Base-by-base conservation (phyloP, 495 filamentous ascomycete genomes). In the Tuber borchii region DNA sequence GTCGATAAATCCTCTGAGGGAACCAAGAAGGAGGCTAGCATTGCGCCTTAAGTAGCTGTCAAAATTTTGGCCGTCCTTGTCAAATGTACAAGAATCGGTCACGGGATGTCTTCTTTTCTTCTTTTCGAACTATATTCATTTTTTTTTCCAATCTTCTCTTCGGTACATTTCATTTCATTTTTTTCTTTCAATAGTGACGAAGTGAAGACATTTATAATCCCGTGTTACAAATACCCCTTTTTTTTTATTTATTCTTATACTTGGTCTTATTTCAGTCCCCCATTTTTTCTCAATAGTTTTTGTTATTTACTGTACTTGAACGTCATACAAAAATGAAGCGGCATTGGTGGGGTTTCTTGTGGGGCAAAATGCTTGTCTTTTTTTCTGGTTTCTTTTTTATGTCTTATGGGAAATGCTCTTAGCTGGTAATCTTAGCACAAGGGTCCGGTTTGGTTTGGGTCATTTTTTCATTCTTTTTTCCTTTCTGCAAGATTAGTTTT, bases 121-220 rank as follows among this genome's bases (percentile, higher is more conserved):
- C 56, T 42, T 44, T 68, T 75, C 72, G n/a, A 77, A 72, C 70
- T 61, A 72, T 78, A 70, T 75, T 78, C 51, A 75, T 75, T 76
- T 76, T 75, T 76, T 76, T 79, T 73, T 70, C 78, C 70, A 68
- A 56, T 79, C 26, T 79, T 79, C 56, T 31, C 76, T 79, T 79
- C 73, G 75, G 78, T 79, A 79, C 74, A 79, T 79, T 79, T 79
- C 77, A 78, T 78, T 40, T 40, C 39, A 74, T 74, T 79, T 73
- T 73, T 79, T 79, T 79, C 3, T 65, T 65, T 65, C 56, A 31
- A 65, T 65, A 71, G 78, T 73, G 75, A 73, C 48, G 78, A 75
- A 75, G 78, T 69, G 76, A 79, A 76, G 74, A 61, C 77, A 79
- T 79, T 79, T 79, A 79, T 79, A 79, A 79, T 79, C 78, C 70